These are phyloP conservation scores for Sclerotiophoma versabilis DNA, from an alignment of 2,329 filamentous ascomycete genomes.

Conservation along the genomic window DNA sequence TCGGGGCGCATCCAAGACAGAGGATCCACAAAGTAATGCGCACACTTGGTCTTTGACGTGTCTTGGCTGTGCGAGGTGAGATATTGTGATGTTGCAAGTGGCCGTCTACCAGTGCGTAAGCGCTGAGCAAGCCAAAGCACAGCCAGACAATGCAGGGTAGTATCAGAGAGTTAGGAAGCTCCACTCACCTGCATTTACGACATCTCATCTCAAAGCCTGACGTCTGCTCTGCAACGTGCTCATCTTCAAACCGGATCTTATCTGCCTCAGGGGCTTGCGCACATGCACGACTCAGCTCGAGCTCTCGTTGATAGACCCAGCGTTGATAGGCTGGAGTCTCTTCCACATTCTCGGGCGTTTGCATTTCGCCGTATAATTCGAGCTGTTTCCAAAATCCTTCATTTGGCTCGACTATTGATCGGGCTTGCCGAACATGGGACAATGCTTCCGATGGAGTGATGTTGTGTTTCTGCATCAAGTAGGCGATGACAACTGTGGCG, in stretches of 20 bases:
- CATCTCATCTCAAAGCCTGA: constrained; percentile 74
- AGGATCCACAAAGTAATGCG: constrained; percentile 90
- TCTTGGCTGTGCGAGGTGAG: constrained; percentile 66
- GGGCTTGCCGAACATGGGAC: constrained; percentile 70
- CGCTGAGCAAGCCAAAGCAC: constrained; percentile 24
- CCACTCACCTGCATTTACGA: constrained; percentile 81
- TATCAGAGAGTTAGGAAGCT: constrained; percentile 11
- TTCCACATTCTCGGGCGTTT: constrained; percentile 73
- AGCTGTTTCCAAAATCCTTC: constrained; percentile 90
- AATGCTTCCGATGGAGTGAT: constrained; percentile 70
- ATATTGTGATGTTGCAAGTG: constrained; percentile 70
- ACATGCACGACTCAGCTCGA: constrained; percentile 72
- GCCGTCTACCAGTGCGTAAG: constrained; percentile 56
- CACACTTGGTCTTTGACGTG: constrained; percentile 60
- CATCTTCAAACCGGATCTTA: constrained; percentile 83
- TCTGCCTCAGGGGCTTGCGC: constrained; percentile 79
- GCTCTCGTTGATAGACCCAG: constrained; percentile 72
- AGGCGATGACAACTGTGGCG: constrained; percentile 82
- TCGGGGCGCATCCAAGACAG: constrained; percentile 92
- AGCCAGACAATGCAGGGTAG: constrained; percentile 13
- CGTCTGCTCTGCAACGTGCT: constrained; percentile 54
- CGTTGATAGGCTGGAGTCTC: constrained; percentile 80
- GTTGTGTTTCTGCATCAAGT: constrained; percentile 70
- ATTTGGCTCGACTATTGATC: constrained; percentile 87
- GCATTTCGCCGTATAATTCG: constrained; percentile 85